Conservation (phyloP, 257 asterid species). For the Ajuga chamaepitys region DNA sequence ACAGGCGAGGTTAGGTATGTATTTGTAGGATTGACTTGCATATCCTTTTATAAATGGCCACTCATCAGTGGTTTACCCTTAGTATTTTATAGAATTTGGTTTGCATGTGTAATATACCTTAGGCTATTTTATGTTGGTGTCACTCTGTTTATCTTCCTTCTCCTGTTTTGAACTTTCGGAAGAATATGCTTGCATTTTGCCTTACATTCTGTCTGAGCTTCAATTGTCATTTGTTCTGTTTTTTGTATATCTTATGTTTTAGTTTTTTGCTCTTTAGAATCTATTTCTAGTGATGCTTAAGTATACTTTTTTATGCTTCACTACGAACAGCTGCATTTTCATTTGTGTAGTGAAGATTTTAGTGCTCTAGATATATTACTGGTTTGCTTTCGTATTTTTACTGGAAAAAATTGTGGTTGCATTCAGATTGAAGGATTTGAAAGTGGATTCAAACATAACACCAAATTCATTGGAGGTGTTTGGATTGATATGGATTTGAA, state of each 20-base stretch:
- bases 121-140: not conserved
- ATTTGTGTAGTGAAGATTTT: not conserved
- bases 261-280: not conserved
- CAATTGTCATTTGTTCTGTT: not conserved
- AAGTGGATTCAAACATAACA: too few relatives aligned
- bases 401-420: too few relatives aligned
- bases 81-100: not conserved
- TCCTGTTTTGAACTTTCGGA: not conserved
- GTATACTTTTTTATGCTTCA: not conserved
- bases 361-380: not conserved
- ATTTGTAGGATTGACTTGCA: not conserved
- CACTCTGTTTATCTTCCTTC: not conserved
- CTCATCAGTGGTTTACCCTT: not conserved
- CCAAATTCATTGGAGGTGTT: too few relatives aligned
- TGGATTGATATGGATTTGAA: too few relatives aligned
- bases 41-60: not conserved
- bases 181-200: not conserved
- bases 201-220: too few relatives aligned
- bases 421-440: too few relatives aligned
- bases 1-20: slow-evolving; percentile 3
- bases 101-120: not conserved
- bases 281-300: not conserved
- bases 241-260: not conserved
- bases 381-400: not conserved
- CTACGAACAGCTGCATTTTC: not conserved